Conservation (phyloP, 495 filamentous ascomycete genomes). For the Neurospora sp. region DNA sequence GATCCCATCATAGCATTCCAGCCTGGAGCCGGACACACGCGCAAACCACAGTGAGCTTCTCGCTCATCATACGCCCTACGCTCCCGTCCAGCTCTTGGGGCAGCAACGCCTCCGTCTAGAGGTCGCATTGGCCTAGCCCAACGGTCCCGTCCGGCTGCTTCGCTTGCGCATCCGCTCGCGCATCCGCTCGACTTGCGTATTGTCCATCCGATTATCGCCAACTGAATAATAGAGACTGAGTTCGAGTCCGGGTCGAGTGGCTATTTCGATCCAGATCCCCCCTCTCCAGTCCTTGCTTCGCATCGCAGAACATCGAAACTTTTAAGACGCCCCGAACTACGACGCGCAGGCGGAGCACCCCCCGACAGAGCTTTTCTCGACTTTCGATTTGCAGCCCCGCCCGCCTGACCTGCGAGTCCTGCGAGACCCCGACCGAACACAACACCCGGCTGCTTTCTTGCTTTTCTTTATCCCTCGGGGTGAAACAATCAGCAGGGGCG, state of each 20-base stretch:
- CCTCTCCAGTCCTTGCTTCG: background rate
- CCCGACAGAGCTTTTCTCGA: background rate
- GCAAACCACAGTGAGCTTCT: background rate
- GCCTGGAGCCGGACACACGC: background rate
- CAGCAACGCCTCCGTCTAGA: background rate
- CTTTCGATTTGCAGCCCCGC: background rate
- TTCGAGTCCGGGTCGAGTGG: background rate
- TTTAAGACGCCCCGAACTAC: background rate
- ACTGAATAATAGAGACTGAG: background rate
- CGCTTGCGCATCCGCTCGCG: background rate
- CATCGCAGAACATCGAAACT: background rate
- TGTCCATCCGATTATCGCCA: background rate
- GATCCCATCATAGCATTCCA: background rate
- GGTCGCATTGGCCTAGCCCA: background rate
- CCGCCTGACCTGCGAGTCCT: background rate
- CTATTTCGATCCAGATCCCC: background rate
- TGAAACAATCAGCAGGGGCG: background rate
- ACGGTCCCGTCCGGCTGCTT: background rate
- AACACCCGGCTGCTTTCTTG: background rate
- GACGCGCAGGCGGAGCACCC: background rate
- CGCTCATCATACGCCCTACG: background rate
- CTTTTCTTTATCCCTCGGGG: background rate
- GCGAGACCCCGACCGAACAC: background rate
- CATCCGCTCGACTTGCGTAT: background rate
- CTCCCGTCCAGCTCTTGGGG: background rate